phyloP scores from a whole-genome alignment of 805 yeast species.

The Yamadazyma insecticola region DNA sequence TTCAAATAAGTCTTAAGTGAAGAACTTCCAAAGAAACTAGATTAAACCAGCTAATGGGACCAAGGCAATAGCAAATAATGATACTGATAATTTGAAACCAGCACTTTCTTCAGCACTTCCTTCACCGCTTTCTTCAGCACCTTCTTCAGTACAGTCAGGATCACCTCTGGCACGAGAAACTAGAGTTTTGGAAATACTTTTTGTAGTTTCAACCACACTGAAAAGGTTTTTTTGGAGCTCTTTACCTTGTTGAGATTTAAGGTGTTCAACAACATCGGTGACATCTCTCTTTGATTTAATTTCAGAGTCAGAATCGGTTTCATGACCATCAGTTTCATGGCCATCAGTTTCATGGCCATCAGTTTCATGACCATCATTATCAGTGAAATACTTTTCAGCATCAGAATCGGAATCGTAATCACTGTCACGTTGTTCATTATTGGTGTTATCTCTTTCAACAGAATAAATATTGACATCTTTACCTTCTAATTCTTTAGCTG shows the following conservation, averaged over 20 bases:
- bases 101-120: neutral
- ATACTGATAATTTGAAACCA: neutral
- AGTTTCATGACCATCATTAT: slow-evolving; percentile 1
- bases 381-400: neutral
- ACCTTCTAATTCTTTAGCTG: slow-evolving; percentile 2
- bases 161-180: neutral
- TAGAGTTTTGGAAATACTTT: neutral
- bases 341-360: neutral
- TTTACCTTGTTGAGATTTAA: neutral
- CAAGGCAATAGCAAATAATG: neutral
- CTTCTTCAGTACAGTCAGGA: neutral
- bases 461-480: slow-evolving; percentile 3
- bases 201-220: neutral
- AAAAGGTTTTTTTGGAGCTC: neutral
- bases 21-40: too few relatives aligned
- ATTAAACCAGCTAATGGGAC: neutral
- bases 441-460: slow-evolving; percentile 2
- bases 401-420: slow-evolving; percentile 1
- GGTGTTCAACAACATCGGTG: neutral
- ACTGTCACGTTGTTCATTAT: neutral
- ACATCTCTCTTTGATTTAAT: neutral
- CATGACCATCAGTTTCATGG: neutral
- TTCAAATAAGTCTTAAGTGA: too few relatives aligned
- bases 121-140: neutral
- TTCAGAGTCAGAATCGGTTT: neutral